These are phyloP conservation scores for Yarrowia sp. DNA, from an alignment of 805 yeast species.

Conservation along the genomic window DNA sequence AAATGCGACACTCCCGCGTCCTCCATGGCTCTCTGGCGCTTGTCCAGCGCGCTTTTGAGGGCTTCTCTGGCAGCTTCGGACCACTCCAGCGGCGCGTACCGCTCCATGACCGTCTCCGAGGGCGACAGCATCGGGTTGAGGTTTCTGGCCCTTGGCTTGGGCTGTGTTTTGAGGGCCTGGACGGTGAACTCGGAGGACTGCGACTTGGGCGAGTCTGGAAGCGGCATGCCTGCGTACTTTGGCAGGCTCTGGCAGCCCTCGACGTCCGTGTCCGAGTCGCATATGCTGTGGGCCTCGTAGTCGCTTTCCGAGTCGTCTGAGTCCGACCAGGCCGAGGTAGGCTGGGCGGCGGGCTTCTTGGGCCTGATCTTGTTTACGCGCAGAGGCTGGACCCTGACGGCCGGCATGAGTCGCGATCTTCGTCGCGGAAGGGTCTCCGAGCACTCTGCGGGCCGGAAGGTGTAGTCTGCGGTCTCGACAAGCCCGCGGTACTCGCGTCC, in stretches of 20 bases:
- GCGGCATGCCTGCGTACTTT: neutral
- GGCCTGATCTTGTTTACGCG: neutral
- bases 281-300: neutral
- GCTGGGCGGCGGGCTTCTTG: neutral
- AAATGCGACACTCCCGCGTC: constrained; percentile 18
- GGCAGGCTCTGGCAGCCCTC: constrained; percentile 8
- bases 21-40: neutral
- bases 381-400: neutral
- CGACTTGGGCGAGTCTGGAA: neutral
- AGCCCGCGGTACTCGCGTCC: too few species aligned
- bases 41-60: neutral
- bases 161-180: neutral
- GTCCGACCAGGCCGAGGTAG: constrained; percentile 3
- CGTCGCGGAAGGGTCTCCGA: neutral
- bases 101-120: constrained; percentile 6
- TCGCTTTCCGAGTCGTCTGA: constrained; percentile 10
- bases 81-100: constrained; percentile 7
- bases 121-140: neutral
- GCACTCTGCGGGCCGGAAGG: neutral
- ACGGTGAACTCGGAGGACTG: constrained; percentile 1
- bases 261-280: constrained; percentile 12
- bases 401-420: neutral
- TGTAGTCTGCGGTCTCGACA: neutral
- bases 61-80: neutral
- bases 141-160: neutral